Evolutionary conservation across 2,329 filamentous ascomycete species (phyloP), one percentile per base, ranked within the genome.

Genomic region (Xylariaceae sp.): DNA sequence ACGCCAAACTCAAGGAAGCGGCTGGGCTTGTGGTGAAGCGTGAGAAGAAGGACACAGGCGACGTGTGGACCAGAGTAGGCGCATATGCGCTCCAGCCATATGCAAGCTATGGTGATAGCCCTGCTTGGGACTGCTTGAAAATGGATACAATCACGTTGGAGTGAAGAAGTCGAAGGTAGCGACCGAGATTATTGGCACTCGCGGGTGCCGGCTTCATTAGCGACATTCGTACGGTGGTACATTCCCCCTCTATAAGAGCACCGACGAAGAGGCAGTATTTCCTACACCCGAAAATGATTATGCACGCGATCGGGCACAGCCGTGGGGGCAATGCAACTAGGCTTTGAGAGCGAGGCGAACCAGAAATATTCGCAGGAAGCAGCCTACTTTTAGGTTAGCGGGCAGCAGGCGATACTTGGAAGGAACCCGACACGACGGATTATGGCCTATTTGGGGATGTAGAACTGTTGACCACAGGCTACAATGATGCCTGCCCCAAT

Each of bases 111-210:
- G 13, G 34, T 10, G 34, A 38, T 16, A 9, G 10, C 16, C 34
- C 34, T 5, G 34, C 34, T 38, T 38, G 34, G 13, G 16, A 38
- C 9, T 4, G 3, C 13, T 16, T 38, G 16, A 4, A 9, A 12
- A 46, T 17, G 14, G 2, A 11, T 16, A 14, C n/a, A 67, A 75
- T 64, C 60, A 78, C 76, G 80, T 53, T 83, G 80, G 1, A 86
- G 67, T 0, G 81, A 79, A 57, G 86, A 87, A 0, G 87, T 63
- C 0, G 83, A 83, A 49, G 87, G 55, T 85, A 87, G 19, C 83
- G 68, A 1, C 79, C 70, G 11, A 87, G 68, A 1, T 78, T 76
- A 54, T 85, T 86, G 1, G 84, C 83, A 6, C 79, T 81, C 45
- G 80, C 70, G 0, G 81, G n/a, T n/a, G n/a, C n/a, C n/a, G n/a